phyloP scores from a whole-genome alignment of 2,329 filamentous ascomycete genomes.

The Mycocentrospora acerina region DNA sequence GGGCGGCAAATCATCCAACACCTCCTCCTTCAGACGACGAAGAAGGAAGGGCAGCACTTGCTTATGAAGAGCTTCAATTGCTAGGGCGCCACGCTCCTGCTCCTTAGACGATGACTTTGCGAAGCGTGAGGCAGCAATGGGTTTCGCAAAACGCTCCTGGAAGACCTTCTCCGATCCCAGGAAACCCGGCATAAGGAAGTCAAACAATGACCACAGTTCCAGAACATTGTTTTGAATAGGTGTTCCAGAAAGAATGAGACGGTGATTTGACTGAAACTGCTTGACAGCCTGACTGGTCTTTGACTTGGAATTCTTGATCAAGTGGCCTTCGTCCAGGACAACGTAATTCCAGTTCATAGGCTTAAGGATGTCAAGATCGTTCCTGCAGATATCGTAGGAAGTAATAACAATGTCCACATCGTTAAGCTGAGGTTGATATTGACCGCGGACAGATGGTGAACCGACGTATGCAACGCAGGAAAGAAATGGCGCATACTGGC shows the following conservation, averaged over 20 bases:
- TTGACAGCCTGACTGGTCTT: slow-evolving; percentile 96
- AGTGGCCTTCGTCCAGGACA: slow-evolving; percentile 92
- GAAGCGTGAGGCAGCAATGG: slow-evolving; percentile 90
- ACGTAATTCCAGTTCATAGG: slow-evolving; percentile 95
- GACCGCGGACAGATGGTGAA: slow-evolving; percentile 75
- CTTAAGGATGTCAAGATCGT: slow-evolving; percentile 82
- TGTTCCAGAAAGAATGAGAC: slow-evolving; percentile 92
- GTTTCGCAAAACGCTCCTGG: slow-evolving; percentile 90
- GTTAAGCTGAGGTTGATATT: slow-evolving; percentile 67
- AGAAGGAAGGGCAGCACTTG: slow-evolving; percentile 96
- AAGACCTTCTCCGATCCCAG: slow-evolving; percentile 96
- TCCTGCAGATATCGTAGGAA: slow-evolving; percentile 96
- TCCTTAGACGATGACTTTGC: slow-evolving; percentile 98
- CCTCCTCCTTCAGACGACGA: slow-evolving; percentile 94
- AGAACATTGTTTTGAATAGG: slow-evolving; percentile 98
- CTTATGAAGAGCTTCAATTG: slow-evolving; percentile 97
- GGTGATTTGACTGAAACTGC: slow-evolving; percentile 84
- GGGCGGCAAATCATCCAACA: slow-evolving; percentile 90
- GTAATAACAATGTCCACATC: slow-evolving; percentile 93
- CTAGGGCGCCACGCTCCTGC: slow-evolving; percentile 92
- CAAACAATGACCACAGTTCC: slow-evolving; percentile 96
- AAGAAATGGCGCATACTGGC: slow-evolving; percentile 92
- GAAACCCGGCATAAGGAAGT: slow-evolving; percentile 99
- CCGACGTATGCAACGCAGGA: slow-evolving; percentile 89
- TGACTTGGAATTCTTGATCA: slow-evolving; percentile 98